Conservation (phyloP, 2,329 filamentous ascomycete species). For the Colletotrichum tropicale region DNA sequence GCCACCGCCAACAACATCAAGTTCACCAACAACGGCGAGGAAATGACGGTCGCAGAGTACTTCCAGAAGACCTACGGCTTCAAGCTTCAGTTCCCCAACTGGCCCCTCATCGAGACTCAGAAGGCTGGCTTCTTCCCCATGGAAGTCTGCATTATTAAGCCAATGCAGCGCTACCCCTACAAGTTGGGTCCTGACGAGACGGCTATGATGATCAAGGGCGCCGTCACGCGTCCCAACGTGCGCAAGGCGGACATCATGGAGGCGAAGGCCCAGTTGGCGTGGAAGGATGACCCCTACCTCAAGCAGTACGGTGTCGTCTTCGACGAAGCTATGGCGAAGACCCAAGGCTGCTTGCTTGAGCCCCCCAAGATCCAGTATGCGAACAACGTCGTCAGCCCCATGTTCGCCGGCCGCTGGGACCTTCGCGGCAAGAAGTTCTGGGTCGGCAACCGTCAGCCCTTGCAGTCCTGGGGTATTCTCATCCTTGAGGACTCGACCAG, state of each 20-base stretch:
- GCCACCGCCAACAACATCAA: slow-evolving; percentile 54
- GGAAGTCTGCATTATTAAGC: slow-evolving; percentile 59
- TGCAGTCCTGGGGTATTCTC: slow-evolving; percentile 79
- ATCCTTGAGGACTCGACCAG: slow-evolving; percentile 62
- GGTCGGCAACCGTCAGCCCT: slow-evolving; percentile 62
- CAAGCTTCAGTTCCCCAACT: slow-evolving; percentile 45
- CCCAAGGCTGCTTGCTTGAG: slow-evolving; percentile 73
- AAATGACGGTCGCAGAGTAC: slow-evolving; percentile 58
- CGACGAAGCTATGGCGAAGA: slow-evolving; percentile 64
- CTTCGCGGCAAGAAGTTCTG: slow-evolving; percentile 80
- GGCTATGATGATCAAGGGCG: slow-evolving; percentile 88
- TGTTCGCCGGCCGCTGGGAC: slow-evolving; percentile 81
- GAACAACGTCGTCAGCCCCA: slow-evolving; percentile 61
- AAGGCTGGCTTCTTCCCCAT: slow-evolving; percentile 63
- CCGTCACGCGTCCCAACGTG: slow-evolving; percentile 75
- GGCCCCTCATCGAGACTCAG: slow-evolving; percentile 64
- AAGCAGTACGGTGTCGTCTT: slow-evolving; percentile 77
- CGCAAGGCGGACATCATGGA: slow-evolving; percentile 73
- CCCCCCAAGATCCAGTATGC: slow-evolving; percentile 76
- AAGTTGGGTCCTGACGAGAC: slow-evolving; percentile 72
- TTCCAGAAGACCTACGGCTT: slow-evolving; percentile 61
- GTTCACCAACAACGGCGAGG: slow-evolving; percentile 47
- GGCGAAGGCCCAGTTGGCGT: slow-evolving; percentile 71
- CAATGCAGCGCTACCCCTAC: slow-evolving; percentile 65
- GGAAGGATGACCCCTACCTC: slow-evolving; percentile 72